Conservation (phyloP, 1,139 yeast species). For the Taphrina confusa region DNA sequence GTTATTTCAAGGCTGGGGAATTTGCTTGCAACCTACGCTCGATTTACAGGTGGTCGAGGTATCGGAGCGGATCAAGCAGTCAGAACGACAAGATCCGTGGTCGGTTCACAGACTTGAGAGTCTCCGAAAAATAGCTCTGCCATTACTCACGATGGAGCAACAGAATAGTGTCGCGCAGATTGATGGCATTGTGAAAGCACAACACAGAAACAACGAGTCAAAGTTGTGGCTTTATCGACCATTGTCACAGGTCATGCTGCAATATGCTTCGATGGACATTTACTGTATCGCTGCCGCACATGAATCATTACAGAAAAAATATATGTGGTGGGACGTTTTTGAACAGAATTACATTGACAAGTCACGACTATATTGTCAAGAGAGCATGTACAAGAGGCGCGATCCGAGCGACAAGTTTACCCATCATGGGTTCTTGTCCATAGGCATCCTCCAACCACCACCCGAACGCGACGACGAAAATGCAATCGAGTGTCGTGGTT, state of each 20-base stretch:
- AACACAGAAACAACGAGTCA: neutral
- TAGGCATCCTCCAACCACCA: neutral
- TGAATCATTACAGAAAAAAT: neutral
- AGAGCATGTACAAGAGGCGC: neutral
- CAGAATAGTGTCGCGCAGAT: neutral
- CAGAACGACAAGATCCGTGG: neutral
- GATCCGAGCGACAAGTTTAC: neutral
- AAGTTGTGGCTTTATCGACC: neutral
- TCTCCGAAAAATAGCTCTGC: neutral
- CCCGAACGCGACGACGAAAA: neutral
- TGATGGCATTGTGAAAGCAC: slow-evolving; percentile 1
- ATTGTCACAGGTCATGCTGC: neutral
- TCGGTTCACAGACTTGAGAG: neutral
- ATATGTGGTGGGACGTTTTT: neutral
- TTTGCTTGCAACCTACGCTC: neutral
- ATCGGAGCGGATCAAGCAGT: neutral
- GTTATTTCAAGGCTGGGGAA: neutral
- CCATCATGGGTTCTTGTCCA: slow-evolving; percentile 9
- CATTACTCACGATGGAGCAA: neutral
- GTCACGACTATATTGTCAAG: neutral
- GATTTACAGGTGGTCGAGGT: slow-evolving; percentile 8
- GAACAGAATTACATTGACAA: neutral
- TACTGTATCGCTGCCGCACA: neutral
- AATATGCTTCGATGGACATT: slow-evolving; percentile 10
- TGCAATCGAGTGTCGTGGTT: neutral